Evolutionary conservation across 2,329 filamentous ascomycete genomes (phyloP).

Genomic region (Scorias spongiosa): DNA sequence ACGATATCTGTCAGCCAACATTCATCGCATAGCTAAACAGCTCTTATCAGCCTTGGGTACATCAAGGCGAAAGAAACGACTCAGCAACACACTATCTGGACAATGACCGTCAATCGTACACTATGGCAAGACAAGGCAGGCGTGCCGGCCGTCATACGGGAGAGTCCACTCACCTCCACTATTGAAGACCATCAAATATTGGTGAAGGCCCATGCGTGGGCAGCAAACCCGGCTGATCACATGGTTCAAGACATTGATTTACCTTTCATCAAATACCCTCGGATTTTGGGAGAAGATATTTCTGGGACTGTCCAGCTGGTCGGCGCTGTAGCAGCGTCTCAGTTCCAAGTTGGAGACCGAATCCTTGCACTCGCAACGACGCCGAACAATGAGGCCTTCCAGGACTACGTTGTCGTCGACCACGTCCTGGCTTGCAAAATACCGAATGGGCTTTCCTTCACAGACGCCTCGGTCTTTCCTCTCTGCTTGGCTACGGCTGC

Average conservation of each 20-base stretch:
- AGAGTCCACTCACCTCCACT: too few relatives aligned
- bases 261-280: constrained; percentile 12
- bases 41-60: too few relatives aligned
- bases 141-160: too few relatives aligned
- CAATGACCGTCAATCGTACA: too few relatives aligned
- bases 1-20: too few relatives aligned
- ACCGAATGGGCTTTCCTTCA: constrained; percentile 8
- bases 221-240: constrained; percentile 26
- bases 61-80: too few relatives aligned
- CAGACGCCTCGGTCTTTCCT: constrained; percentile 10
- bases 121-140: too few relatives aligned
- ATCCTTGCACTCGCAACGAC: constrained; percentile 8
- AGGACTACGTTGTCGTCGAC: constrained; percentile 8
- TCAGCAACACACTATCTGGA: too few relatives aligned
- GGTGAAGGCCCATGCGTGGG: constrained; percentile 18
- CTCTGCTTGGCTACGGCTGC: constrained; percentile 9
- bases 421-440: constrained; percentile 4
- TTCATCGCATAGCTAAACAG: too few relatives aligned
- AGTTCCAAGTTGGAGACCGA: constrained; percentile 12
- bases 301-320: constrained; percentile 15
- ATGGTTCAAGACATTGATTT: constrained; percentile 16
- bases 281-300: constrained; percentile 15
- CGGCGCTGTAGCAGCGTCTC: constrained; percentile 10
- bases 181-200: too few relatives aligned
- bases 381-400: constrained; percentile 8